These are phyloP conservation scores for Trypanosomatidae sp. DNA, from an alignment of 208 protist genomes.

Conservation along the genomic window DNA sequence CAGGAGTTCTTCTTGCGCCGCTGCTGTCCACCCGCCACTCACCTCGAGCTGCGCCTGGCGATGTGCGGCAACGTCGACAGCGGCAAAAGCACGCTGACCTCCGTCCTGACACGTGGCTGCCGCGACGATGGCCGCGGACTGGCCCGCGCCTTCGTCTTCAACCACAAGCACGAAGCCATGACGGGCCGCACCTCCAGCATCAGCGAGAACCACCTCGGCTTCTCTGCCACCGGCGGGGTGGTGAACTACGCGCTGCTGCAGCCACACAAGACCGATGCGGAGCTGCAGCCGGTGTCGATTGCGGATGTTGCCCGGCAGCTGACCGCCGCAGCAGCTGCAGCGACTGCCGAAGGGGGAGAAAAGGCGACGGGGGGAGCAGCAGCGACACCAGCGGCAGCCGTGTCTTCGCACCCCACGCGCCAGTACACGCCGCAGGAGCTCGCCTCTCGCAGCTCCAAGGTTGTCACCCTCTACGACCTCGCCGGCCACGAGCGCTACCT, in stretches of 20 bases:
- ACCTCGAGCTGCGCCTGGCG: constrained; percentile 86
- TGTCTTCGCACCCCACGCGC: constrained; percentile 16
- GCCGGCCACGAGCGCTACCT: constrained; percentile 98
- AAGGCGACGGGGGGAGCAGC: background rate
- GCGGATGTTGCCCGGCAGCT: constrained; percentile 11
- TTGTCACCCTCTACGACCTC: constrained; percentile 97
- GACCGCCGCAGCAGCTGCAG: background rate
- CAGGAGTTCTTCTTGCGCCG: constrained; percentile 84
- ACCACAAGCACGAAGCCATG: constrained; percentile 95
- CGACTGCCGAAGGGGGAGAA: background rate
- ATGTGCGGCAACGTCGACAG: constrained; percentile 95
- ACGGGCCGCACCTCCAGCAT: constrained; percentile 96
- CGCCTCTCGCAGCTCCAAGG: constrained; percentile 81
- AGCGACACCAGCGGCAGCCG: too few relatives aligned
- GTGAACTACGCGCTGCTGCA: constrained; percentile 80
- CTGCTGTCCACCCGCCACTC: constrained; percentile 30
- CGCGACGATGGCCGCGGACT: constrained; percentile 88
- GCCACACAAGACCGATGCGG: constrained; percentile 13
- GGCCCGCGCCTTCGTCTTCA: constrained; percentile 90
- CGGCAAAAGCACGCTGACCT: constrained; percentile 92
- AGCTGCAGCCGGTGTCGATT: constrained; percentile 10
- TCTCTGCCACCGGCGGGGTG: constrained; percentile 91
- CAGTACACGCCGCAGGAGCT: constrained; percentile 78
- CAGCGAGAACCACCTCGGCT: constrained; percentile 96
- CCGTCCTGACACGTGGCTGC: constrained; percentile 89